Base-by-base conservation (phyloP, 768 basidiomycete genomes). In the Leccinum fibrillosum region DNA sequence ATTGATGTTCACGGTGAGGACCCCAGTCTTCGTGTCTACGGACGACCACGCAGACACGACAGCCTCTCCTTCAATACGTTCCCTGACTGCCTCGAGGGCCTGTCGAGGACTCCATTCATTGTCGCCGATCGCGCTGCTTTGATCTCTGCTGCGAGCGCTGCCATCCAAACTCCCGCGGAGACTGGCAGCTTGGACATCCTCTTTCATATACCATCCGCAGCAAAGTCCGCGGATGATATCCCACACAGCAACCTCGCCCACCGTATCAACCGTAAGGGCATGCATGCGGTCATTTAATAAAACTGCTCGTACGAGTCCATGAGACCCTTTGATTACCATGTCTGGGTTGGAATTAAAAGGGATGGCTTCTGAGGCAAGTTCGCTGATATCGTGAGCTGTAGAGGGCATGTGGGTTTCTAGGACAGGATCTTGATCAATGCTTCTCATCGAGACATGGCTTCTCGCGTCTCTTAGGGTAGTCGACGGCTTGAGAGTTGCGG, bases 61-160 rank as follows among this genome's bases (percentile, higher is more conserved):
- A 0, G 90, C 92, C 69, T 98, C 94, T 28, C 96, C 95, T 67
- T 99, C 97, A n/a, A 98, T 90, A 39, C 91, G 78, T 67, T 93
- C 92, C 57, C 88, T 80, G 19, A 98, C 92, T 44, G 84, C 81
- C 72, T 98, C 96, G 53, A 99, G 75, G 5, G 89, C 86, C 66
- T 96, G 94, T 48, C 89, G 72, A 8, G 91, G 90, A 65, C 89
- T 90, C 51, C 80, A 76, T 54, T 85, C 84, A 54, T 66, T 72
- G 47, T 80, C 81, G 39, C 66, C 66, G n/a, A 54, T 54, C 15
- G 66, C 63, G 35, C 72, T 75, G 50, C 59, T 72, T 54, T 70
- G 74, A 51, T 75, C 75, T 57, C 65, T 63, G 53, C 66, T 62
- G 49, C 63, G 63, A n/a, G 69, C 57, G 52, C 75, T 77, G 28